Percentiles rank a stretch among this genome's conserved stretches.
Evolutionary conservation across 1,284 basidiomycete genomes (phyloP).

Genomic region (Sporisorium exsertum): DNA sequence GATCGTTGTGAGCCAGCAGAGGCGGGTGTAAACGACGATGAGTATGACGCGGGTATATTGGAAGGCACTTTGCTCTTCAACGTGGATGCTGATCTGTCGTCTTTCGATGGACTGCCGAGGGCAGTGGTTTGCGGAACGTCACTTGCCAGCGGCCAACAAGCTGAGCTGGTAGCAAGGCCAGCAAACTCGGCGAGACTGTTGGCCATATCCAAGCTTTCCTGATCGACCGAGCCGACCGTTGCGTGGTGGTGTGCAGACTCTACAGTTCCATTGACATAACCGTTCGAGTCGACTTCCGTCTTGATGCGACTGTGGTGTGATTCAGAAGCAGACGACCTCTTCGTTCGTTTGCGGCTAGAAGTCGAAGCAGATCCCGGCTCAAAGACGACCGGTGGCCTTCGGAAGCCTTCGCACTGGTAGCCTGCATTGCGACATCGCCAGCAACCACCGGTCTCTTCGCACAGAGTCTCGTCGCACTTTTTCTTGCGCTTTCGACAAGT

Average conservation of each 20-base stretch:
- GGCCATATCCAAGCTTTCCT: constrained; percentile 24
- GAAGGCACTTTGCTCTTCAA: constrained; percentile 7
- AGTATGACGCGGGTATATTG: not conserved
- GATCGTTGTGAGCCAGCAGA: constrained; percentile 8
- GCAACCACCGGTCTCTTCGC: constrained; percentile 43
- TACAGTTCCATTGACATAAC: not conserved
- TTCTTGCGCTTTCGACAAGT: constrained; percentile 50
- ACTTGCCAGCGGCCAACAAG: constrained; percentile 18
- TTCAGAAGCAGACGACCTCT: constrained; percentile 14
- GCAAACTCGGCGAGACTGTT: constrained; percentile 42
- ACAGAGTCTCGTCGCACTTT: constrained; percentile 47
- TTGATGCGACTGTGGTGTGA: constrained; percentile 8
- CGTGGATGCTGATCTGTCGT: not conserved
- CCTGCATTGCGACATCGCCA: constrained; percentile 52
- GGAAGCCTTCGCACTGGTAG: constrained; percentile 45
- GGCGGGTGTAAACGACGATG: not conserved
- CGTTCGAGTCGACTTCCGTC: constrained; percentile 11
- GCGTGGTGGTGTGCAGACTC: not conserved
- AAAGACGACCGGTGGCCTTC: constrained; percentile 30
- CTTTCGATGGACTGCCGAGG: constrained; percentile 1
- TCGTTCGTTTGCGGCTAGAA: constrained; percentile 18
- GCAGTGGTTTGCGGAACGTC: not conserved
- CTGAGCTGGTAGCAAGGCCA: constrained; percentile 33
- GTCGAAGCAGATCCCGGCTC: constrained; percentile 18
- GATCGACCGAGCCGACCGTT: constrained; percentile 2